Evolutionary conservation across 73 alveolate genomes (phyloP).

Genomic region (Symbiodinium pilosum): DNA sequence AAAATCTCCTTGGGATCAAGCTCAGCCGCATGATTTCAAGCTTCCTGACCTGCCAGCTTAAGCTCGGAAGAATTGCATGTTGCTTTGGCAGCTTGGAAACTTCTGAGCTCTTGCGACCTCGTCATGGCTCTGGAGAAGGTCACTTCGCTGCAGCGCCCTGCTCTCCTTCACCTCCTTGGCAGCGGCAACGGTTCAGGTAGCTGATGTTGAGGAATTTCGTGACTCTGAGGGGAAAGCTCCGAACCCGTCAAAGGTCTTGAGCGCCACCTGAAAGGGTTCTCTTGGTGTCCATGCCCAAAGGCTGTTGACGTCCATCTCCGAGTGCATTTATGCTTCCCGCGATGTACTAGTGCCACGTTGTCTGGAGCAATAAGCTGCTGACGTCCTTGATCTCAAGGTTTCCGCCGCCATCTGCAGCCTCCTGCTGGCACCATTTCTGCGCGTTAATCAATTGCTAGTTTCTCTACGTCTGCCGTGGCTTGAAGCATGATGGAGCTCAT

Average conservation of each 20-base stretch:
- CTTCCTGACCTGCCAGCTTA: conserved; percentile 23
- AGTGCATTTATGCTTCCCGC: too few species aligned
- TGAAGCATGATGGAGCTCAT: too few species aligned
- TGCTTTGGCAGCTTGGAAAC: too few species aligned
- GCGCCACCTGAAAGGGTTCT: conserved; percentile 29
- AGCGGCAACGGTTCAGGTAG: too few species aligned
- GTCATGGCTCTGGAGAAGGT: conserved; percentile 39
- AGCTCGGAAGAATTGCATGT: not conserved
- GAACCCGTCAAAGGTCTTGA: conserved; percentile 79
- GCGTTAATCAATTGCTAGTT: too few species aligned
- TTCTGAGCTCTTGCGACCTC: conserved; percentile 32
- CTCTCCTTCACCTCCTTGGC: conserved; percentile 49
- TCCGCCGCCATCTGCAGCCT: not conserved
- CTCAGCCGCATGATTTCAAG: conserved; percentile 87
- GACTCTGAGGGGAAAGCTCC: conserved; percentile 8
- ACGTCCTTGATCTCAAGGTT: not conserved
- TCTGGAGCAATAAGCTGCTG: too few species aligned
- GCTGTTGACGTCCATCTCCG: too few species aligned
- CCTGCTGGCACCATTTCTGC: not conserved
- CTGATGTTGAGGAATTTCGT: too few species aligned
- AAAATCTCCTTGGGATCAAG: not conserved
- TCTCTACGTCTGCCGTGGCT: too few species aligned
- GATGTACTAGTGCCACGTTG: too few species aligned
- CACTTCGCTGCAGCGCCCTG: conserved; percentile 45
- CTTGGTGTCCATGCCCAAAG: too few species aligned